Base-by-base conservation (phyloP, 768 basidiomycete species). In the Sarcomyxa edulis region DNA sequence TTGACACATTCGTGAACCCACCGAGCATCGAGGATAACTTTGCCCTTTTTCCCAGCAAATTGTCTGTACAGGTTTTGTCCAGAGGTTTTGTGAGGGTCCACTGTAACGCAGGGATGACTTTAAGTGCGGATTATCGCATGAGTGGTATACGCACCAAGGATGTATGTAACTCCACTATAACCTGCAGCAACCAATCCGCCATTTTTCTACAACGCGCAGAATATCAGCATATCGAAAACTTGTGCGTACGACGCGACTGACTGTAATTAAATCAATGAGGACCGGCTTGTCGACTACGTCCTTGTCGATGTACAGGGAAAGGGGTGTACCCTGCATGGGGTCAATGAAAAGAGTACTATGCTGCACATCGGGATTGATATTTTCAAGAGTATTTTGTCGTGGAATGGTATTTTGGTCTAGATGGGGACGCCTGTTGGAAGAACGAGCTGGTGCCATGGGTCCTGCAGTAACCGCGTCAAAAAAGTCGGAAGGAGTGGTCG, bases 391-490 rank as follows among this genome's bases (percentile, higher is more conserved):
- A 14, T 46, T 44, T 45, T 52, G 55, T 39, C 55, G 49, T 37
- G 55, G 49, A 27, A 55, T 48, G 33, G 59, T 55, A 38, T 57
- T 51, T 32, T 57, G 61, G 36, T 56, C 61, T 42, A 58, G 65
- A 49, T 71, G 69, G 31, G 60, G 55, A 59, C 72, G 77, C 56
- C 73, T 68, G 53, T 60, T 65, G 46, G 71, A 66, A 59, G 76
- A 65, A 62, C 79, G 80, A 56, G 73, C 74, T 66, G 82, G 82
- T 84, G 82, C 82, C 82, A 85, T 85, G 82, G 82, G 83, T 84
- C 82, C 68, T 63, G 59, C 35, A 25, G 45, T 22, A 33, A 6
- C n/a, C 27, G 40, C n/a, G n/a, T n/a, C n/a, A n/a, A n/a, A n/a
- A n/a, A n/a, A n/a, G n/a, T n/a, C n/a, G n/a, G n/a, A n/a, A n/a